A percentile compares a stretch with the other conserved stretches of the same genome.
Conservation (phyloP, 208 protist genomes). For the Histomonas meleagridis region DNA sequence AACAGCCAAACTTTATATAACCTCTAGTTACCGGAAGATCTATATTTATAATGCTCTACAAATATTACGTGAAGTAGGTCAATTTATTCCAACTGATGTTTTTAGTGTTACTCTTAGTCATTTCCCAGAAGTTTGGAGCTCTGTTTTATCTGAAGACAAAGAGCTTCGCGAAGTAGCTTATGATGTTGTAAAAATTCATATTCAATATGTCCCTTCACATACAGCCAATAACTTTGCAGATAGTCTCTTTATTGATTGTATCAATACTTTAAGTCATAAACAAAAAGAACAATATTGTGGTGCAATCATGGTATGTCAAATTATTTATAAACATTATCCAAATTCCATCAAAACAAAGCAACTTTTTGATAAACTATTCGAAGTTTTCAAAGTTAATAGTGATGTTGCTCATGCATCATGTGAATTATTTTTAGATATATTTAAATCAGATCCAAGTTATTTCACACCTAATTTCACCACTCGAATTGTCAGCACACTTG, state of each 20-base stretch:
- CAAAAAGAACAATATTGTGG: not conserved
- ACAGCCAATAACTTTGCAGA: not conserved
- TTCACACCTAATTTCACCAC: no score
- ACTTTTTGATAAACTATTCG: no score
- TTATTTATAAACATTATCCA: conserved; percentile 3
- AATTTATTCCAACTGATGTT: not conserved
- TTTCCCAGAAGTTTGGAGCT: not conserved
- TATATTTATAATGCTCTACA: not conserved
- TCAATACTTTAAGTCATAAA: not conserved
- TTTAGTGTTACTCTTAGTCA: not conserved
- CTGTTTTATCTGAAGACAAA: not conserved
- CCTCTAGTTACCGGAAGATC: not conserved
- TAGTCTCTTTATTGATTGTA: not conserved
- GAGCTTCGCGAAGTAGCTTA: not conserved
- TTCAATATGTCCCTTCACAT: not conserved
- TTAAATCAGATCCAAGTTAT: no score
- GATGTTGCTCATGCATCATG: no score
- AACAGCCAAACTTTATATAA: not conserved
- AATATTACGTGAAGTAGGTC: not conserved
- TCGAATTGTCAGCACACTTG: no score
- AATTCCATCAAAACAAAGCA: no score
- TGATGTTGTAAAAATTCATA: conserved; percentile 3
- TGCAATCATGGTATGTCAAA: not conserved
- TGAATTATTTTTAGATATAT: no score
- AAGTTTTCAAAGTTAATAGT: no score